These are phyloP conservation scores for Coniochaeta sp. DNA, from an alignment of 2,329 filamentous ascomycete genomes.

Conservation along the genomic window DNA sequence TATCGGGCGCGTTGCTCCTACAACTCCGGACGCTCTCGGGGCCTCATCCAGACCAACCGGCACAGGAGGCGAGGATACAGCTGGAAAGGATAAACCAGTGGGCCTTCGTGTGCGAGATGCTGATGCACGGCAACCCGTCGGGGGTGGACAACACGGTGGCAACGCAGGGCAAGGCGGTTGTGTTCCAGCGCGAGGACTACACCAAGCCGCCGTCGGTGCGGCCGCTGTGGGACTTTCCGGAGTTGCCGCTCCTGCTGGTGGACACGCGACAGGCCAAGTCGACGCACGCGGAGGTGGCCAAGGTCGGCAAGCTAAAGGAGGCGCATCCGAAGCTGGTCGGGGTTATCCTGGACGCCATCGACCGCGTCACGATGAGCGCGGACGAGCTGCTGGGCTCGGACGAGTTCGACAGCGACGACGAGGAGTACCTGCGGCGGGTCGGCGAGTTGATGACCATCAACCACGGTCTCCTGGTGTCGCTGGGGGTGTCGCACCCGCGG, in stretches of 20 bases:
- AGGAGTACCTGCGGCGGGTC: conserved; percentile 60
- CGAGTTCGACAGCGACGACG: conserved; percentile 59
- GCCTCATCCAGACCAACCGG: conserved; percentile 84
- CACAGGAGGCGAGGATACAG: conserved; percentile 80
- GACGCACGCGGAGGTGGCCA: conserved; percentile 77
- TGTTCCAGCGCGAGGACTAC: conserved; percentile 79
- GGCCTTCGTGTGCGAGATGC: conserved; percentile 96
- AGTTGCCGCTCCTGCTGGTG: conserved; percentile 81
- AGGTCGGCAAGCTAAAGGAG: conserved; percentile 67
- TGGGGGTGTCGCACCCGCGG: conserved; percentile 91
- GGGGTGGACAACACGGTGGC: conserved; percentile 96
- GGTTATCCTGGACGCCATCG: conserved; percentile 78
- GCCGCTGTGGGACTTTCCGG: conserved; percentile 80
- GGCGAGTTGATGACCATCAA: conserved; percentile 91
- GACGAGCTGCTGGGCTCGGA: conserved; percentile 48
- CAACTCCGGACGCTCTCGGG: conserved; percentile 85
- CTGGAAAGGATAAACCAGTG: conserved; percentile 94
- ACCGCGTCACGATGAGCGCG: conserved; percentile 57
- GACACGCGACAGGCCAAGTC: conserved; percentile 86
- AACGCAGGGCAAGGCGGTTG: conserved; percentile 85
- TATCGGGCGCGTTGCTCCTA: conserved; percentile 74
- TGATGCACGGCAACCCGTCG: conserved; percentile 93
- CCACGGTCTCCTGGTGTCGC: conserved; percentile 81
- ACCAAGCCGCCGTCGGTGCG: conserved; percentile 68
- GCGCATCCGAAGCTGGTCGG: conserved; percentile 71